These are phyloP conservation scores for Amanita jacksonii DNA, from an alignment of 768 basidiomycete genomes.

Conservation along the genomic window DNA sequence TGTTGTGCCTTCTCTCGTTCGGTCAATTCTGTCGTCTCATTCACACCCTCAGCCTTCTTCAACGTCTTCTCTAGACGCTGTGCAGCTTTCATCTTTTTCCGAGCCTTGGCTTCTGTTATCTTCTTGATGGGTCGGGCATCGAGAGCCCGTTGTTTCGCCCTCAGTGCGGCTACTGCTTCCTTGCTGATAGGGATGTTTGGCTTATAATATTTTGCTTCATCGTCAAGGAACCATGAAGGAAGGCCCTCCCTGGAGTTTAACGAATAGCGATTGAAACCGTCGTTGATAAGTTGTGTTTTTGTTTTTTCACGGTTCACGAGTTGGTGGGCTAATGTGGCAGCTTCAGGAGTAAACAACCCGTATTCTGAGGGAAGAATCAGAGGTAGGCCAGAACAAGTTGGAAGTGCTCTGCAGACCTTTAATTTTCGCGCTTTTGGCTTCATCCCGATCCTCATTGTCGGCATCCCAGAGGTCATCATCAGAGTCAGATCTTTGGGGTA, in stretches of 20 bases:
- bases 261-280: slow-evolving; percentile 93
- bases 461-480: slow-evolving; percentile 73
- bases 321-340: slow-evolving; percentile 83
- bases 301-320: slow-evolving; percentile 88
- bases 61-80: slow-evolving; percentile 83
- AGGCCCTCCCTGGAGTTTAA: slow-evolving; percentile 87
- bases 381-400: slow-evolving; percentile 1
- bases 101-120: slow-evolving; percentile 94
- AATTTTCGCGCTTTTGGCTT: slow-evolving; percentile 52
- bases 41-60: slow-evolving; percentile 94
- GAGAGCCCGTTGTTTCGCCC: slow-evolving; percentile 85
- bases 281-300: slow-evolving; percentile 81
- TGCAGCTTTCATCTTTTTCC: slow-evolving; percentile 87
- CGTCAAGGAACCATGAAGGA: slow-evolving; percentile 95
- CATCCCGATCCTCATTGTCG: slow-evolving; percentile 69
- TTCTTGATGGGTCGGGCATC: slow-evolving; percentile 99
- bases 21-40: slow-evolving; percentile 80
- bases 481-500: slow-evolving; percentile 41
- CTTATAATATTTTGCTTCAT: slow-evolving; percentile 89
- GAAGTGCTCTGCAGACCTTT: slow-evolving; percentile 43
- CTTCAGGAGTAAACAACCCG: slow-evolving; percentile 81
- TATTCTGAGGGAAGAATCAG: slow-evolving; percentile 39
- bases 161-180: slow-evolving; percentile 79
- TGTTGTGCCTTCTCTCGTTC: slow-evolving; percentile 92
- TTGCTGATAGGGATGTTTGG: slow-evolving; percentile 95